These are phyloP conservation scores for Sutorius eximius DNA, from an alignment of 1,284 basidiomycete genomes.

Conservation along the genomic window DNA sequence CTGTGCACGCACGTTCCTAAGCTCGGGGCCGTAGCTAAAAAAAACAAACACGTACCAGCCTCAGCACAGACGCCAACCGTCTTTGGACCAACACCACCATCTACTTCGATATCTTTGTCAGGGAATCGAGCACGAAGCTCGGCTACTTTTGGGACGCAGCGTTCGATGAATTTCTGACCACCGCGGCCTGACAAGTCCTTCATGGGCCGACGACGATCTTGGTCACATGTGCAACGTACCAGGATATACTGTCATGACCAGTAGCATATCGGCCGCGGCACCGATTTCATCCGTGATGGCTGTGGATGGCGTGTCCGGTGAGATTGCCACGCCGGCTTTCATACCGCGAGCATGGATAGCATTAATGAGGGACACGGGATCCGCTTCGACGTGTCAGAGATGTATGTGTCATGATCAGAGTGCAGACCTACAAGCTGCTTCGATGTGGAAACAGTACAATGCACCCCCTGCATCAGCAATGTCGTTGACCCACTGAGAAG, in stretches of 20 bases:
- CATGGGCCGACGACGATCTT: background rate
- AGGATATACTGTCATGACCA: constrained; percentile 97
- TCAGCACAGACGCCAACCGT: constrained; percentile 89
- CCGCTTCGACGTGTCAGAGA: constrained; percentile 46
- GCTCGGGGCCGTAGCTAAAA: background rate
- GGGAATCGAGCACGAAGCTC: constrained; percentile 92
- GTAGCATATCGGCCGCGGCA: constrained; percentile 83
- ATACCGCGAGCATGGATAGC: constrained; percentile 76
- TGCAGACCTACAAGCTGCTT: constrained; percentile 78
- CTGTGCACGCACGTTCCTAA: constrained; percentile 40
- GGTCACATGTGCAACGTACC: constrained; percentile 42
- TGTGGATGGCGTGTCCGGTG: constrained; percentile 85
- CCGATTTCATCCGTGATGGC: constrained; percentile 85
- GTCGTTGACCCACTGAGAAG: constrained; percentile 87
- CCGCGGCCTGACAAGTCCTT: constrained; percentile 63
- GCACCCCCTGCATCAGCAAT: constrained; percentile 94
- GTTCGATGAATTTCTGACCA: constrained; percentile 95
- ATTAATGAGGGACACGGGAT: constrained; percentile 73
- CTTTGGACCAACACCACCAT: constrained; percentile 93
- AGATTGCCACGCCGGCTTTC: constrained; percentile 93
- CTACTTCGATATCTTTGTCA: constrained; percentile 93
- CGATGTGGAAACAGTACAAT: constrained; percentile 96
- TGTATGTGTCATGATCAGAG: constrained; percentile 2
- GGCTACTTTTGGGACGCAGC: constrained; percentile 91
- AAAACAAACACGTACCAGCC: constrained; percentile 61